Conservation (phyloP, 2,329 filamentous ascomycete species). For the Penicillium hesseltinei region DNA sequence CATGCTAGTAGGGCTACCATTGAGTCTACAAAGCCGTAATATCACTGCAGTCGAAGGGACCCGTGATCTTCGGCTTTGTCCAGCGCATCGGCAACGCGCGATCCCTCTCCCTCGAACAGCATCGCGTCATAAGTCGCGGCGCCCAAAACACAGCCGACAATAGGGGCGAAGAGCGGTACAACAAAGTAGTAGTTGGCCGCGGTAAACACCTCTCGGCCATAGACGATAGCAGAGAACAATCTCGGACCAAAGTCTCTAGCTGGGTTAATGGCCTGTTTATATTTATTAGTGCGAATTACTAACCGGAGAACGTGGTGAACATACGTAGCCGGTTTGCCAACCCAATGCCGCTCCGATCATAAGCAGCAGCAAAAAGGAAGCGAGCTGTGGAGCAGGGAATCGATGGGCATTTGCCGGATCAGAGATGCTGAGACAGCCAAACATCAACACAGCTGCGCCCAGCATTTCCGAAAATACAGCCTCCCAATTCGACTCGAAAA, state of each 20-base stretch:
- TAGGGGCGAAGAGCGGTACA: constrained; percentile 30
- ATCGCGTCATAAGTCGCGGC: constrained; percentile 29
- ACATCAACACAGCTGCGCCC: constrained; percentile 32
- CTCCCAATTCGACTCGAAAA: constrained; percentile 33
- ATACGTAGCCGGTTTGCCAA: constrained; percentile 37
- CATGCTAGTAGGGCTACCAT: not conserved
- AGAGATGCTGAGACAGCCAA: constrained; percentile 28
- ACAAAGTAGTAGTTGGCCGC: constrained; percentile 30
- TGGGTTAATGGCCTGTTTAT: constrained; percentile 30
- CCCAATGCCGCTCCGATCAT: constrained; percentile 31
- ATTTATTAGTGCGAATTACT: constrained; percentile 1
- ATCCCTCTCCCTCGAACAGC: constrained; percentile 32
- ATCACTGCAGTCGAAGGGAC: constrained; percentile 24
- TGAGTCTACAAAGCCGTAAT: not conserved
- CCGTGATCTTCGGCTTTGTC: constrained; percentile 25
- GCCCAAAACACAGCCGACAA: constrained; percentile 29
- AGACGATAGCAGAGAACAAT: constrained; percentile 32
- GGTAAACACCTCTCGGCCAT: constrained; percentile 31
- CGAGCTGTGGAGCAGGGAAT: constrained; percentile 29
- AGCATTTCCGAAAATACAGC: constrained; percentile 31
- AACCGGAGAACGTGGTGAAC: not conserved
- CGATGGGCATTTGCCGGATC: constrained; percentile 27
- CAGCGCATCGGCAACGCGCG: constrained; percentile 29
- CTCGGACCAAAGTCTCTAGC: constrained; percentile 33
- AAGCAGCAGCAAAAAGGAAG: constrained; percentile 28